Base-by-base conservation (phyloP, 208 protist genomes). In the Strigomonas galati region DNA sequence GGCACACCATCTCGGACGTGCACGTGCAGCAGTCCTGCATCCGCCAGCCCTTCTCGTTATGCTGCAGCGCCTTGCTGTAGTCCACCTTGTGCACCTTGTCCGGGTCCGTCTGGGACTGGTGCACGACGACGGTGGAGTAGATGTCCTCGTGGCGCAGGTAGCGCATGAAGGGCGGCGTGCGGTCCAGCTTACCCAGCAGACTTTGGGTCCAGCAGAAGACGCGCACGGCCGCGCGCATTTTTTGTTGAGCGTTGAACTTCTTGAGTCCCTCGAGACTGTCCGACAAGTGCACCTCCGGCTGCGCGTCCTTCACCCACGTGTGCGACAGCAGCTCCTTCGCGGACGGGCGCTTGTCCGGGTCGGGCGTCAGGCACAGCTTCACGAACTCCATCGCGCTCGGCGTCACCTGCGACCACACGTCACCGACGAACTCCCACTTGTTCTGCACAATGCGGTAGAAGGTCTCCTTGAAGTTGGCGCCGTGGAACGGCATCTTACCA, bases 21-120 rank as follows among this genome's bases (percentile, higher is more conserved):
- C 87, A 91, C 17, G 78, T 87, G 70, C 87, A 95, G 72, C 85
- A 89, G 71, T 87, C 70, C 71, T 87, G 78, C 30, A 95, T 68
- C 2, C 70, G 65, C 74, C 81, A 89, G 32, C 82, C 82, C 1
- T 62, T 69, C 57, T 69, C 56, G 44, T 78, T 54, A 55, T 71
- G 72, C 27, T 73, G n/a, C 60, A 93, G 76, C 23, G 80, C 78
- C 23, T 79, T 72, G 55, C 74, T 67, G 72, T 92, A 93, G 74
- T 95, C 83, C 12, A 93, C 74, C 27, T 58, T 63, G 70, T 92
- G 86, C 69, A 79, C 69, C 51, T 69, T 65, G 31, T 74, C 55
- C 23, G 74, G 56, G 62, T 94, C 72, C 19, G 85, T 91, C 78
- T 94, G 89, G 48, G 83, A 91, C 68, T 87, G 76, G 35, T 84